phyloP scores from a whole-genome alignment of 768 basidiomycete genomes.

The Serendipita indica region DNA sequence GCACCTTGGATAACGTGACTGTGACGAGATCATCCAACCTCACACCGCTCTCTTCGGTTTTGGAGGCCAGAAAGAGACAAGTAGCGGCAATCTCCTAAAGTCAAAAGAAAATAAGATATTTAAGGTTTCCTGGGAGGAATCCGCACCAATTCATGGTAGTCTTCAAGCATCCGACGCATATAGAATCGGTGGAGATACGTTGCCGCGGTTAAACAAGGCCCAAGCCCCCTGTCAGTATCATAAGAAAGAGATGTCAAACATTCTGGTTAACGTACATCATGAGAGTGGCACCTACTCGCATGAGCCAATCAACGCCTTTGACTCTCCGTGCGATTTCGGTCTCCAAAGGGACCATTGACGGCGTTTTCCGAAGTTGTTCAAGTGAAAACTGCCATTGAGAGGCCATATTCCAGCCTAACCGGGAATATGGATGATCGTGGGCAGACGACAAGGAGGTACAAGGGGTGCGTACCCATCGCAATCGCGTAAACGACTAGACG shows the following conservation, averaged over 20 bases:
- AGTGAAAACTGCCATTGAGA: constrained; percentile 3
- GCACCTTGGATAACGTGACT: constrained; percentile 54
- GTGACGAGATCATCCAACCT: constrained; percentile 76
- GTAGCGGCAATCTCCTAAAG: constrained; percentile 67
- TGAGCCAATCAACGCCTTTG: constrained; percentile 73
- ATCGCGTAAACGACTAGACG: too few species aligned
- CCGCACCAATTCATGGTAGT: constrained; percentile 60
- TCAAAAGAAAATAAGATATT: constrained; percentile 10
- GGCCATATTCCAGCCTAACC: not conserved
- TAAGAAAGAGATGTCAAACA: constrained; percentile 12
- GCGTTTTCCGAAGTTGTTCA: not conserved
- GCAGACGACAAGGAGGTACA: not conserved
- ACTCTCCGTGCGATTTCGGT: constrained; percentile 67
- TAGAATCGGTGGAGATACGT: constrained; percentile 88
- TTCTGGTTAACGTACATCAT: constrained; percentile 42
- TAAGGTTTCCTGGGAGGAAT: constrained; percentile 8
- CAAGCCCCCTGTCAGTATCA: constrained; percentile 43
- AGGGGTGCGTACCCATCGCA: too few species aligned
- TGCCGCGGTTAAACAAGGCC: constrained; percentile 74
- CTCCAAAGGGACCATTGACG: constrained; percentile 26
- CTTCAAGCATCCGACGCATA: constrained; percentile 73
- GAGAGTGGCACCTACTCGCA: constrained; percentile 63
- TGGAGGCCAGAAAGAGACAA: constrained; percentile 80
- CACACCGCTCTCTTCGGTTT: constrained; percentile 78
- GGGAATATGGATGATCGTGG: not conserved